Evolutionary conservation across 1,284 basidiomycete species (phyloP).

Genomic region (Cerrena zonata): DNA sequence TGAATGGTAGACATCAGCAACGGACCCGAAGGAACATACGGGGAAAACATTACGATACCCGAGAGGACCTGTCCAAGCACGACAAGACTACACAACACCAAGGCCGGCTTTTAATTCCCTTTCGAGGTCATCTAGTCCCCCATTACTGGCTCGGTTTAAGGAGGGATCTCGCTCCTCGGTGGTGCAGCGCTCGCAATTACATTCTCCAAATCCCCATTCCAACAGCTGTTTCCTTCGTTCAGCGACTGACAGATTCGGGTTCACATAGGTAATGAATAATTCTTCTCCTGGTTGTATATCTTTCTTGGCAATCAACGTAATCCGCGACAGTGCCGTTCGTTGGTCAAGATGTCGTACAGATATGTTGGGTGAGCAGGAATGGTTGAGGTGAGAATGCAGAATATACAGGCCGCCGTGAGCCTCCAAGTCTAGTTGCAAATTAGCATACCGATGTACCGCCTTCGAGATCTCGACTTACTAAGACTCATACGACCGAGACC

Average conservation of each 20-base stretch:
- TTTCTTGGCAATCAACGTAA: slow-evolving; percentile 63
- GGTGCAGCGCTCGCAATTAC: slow-evolving; percentile 62
- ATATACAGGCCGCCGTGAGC: slow-evolving; percentile 82
- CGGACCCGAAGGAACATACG: neutral
- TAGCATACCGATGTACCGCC: neutral
- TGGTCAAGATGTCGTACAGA: slow-evolving; percentile 68
- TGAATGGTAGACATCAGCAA: neutral
- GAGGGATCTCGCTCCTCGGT: slow-evolving; percentile 40
- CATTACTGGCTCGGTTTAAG: slow-evolving; percentile 10
- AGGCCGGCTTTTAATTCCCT: slow-evolving; percentile 46
- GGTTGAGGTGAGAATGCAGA: slow-evolving; percentile 84
- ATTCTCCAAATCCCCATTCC: slow-evolving; percentile 73
- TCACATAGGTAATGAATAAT: slow-evolving; percentile 74
- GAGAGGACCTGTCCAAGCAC: neutral
- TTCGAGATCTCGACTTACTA: slow-evolving; percentile 42
- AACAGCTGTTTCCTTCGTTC: slow-evolving; percentile 55
- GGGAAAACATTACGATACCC: neutral
- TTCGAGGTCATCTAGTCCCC: slow-evolving; percentile 35
- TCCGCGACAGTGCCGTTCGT: slow-evolving; percentile 57
- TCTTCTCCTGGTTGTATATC: slow-evolving; percentile 72
- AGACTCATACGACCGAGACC: slow-evolving; percentile 80
- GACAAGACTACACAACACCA: slow-evolving; percentile 31
- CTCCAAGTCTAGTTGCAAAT: slow-evolving; percentile 58
- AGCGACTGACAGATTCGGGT: slow-evolving; percentile 51
- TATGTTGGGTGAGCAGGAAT: slow-evolving; percentile 74